A percentile compares a stretch with the other conserved stretches of the same genome.
These are phyloP conservation scores for Wickerhamiella galacta DNA, from an alignment of 805 yeast species.

Conservation along the genomic window DNA sequence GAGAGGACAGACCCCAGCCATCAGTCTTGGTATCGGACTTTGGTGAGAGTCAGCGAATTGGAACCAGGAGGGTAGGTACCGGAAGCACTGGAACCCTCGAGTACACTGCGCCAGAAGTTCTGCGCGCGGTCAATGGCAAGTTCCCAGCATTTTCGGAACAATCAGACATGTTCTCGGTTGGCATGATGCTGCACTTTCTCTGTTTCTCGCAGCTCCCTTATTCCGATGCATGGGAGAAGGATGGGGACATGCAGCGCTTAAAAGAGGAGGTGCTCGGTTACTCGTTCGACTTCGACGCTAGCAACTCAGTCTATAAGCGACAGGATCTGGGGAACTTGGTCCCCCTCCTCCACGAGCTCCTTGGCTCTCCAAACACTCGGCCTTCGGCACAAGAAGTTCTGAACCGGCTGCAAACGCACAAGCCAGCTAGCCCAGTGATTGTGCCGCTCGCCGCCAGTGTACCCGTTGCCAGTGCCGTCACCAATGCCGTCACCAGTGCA, in stretches of 20 bases:
- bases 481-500: no score
- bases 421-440: no score
- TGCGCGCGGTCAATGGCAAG: conserved; percentile 24
- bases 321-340: conserved; percentile 20
- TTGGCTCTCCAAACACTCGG: conserved; percentile 24
- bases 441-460: no score
- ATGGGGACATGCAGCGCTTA: conserved; percentile 21
- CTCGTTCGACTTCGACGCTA: conserved; percentile 16
- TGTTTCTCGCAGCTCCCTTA: conserved; percentile 63
- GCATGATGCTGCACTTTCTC: conserved; percentile 62
- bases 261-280: conserved; percentile 23
- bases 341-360: conserved; percentile 27
- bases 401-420: no score
- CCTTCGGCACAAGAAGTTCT: conserved; percentile 30
- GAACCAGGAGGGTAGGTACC: conserved; percentile 45
- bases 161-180: conserved; percentile 70
- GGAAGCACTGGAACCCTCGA: conserved; percentile 84
- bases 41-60: conserved; percentile 73
- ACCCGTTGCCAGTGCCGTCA: no score
- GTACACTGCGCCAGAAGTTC: conserved; percentile 72
- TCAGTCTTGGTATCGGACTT: conserved; percentile 71
- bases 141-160: conserved; percentile 46
- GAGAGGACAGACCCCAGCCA: conserved; percentile 28
- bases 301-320: conserved; percentile 8
- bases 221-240: conserved; percentile 14